Base-by-base conservation (phyloP, 805 yeast genomes). In the Spathaspora sp. region DNA sequence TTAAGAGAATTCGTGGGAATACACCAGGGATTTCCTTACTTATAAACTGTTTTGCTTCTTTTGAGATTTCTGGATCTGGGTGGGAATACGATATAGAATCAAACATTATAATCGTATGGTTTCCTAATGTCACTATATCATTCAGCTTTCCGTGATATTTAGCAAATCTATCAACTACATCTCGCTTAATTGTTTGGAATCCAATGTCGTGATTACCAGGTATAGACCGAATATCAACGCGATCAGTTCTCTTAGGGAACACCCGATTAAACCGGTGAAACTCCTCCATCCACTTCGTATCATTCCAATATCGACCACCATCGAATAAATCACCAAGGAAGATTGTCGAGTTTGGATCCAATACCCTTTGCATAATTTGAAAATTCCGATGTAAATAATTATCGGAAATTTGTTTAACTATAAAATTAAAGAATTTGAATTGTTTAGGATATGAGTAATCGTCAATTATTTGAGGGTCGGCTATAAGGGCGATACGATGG, bases 191-290 rank as follows among this genome's bases (percentile, higher is more conserved):
- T 53, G 84, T 81, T 28, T 94, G 97, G 69, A 87, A 93, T 0
- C 99, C 99, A 56, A 96, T 89, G 64, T 94, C 99, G 65, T 94
- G 99, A 64, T 94, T 94, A 1, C 99, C 99, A 0, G 97, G 97
- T 8, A 80, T 62, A 2, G 75, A 67, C 32, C 69, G 58, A 48
- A 65, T 62, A 23, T 68, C 66, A 19, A 67, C 58, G 48, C 80
- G 71, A 49, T 74, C 68, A n/a, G 77, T 70, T 51, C 75, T 75
- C 53, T 73, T 70, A 6, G 87, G 85, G 66, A 88, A 93, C 3
- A 94, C 80, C 1, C 65, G 55, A 56, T 81, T 77, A 66, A 87
- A 94, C 49, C 99, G 72, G 18, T 66, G 61, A 60, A 78, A 85
- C 66, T 94, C 98, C 12, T 75, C 69, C 50, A 80, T 68, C 96